phyloP scores from a whole-genome alignment of 441 rosid genomes.

The Mallotus repandus region DNA sequence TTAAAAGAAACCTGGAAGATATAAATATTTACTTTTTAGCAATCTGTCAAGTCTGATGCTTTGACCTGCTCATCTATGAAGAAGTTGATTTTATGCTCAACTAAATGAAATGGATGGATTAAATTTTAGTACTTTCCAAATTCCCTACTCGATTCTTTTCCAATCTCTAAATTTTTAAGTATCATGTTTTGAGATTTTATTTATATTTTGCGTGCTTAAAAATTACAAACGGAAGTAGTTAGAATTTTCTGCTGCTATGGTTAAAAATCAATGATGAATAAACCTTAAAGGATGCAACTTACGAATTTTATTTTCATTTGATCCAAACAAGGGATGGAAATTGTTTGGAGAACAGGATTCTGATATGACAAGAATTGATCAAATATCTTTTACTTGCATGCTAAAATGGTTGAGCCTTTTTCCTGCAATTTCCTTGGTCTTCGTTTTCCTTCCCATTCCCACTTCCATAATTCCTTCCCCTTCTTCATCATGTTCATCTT shows the following conservation, averaged over 20 bases:
- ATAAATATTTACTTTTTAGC: conserved; percentile 34
- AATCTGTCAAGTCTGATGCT: not conserved
- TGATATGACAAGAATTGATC: no score
- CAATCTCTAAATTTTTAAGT: not conserved
- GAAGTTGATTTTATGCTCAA: not conserved
- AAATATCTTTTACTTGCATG: no score
- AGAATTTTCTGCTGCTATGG: not conserved
- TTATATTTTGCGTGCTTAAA: not conserved
- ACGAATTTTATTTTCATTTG: no score
- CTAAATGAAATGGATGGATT: not conserved
- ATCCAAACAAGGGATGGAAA: no score
- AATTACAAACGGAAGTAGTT: no score
- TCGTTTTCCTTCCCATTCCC: no score
- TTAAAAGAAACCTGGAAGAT: conserved; percentile 28
- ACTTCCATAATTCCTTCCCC: no score
- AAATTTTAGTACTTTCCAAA: not conserved
- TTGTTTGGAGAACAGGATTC: no score
- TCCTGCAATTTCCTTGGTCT: no score
- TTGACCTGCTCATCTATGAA: not conserved
- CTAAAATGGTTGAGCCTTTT: no score
- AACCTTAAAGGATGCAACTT: not conserved
- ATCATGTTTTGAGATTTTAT: not conserved
- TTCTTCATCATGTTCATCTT: no score
- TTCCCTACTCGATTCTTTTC: no score
- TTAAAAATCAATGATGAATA: not conserved